A percentile compares a stretch with the other conserved stretches of the same genome.
Conservation (phyloP, 2,329 filamentous ascomycete genomes). For the Colletotrichum chrysophilum region DNA sequence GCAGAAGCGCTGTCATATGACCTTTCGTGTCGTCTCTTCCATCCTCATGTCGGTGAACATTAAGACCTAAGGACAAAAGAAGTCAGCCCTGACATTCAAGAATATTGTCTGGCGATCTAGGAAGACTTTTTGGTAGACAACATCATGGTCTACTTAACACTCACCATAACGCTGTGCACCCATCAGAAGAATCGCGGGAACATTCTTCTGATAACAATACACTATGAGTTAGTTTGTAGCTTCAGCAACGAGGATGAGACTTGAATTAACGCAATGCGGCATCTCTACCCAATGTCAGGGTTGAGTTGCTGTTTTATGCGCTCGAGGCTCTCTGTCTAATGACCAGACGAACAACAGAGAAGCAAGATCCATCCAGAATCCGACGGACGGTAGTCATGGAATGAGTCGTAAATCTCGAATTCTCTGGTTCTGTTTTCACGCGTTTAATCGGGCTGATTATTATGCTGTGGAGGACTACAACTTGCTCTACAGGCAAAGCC, state of each 20-base stretch:
- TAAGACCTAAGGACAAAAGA: fast-evolving
- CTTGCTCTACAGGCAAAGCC: no score
- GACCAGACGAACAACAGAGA: background rate
- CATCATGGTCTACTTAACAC: background rate
- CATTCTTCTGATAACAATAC: background rate
- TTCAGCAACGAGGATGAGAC: background rate
- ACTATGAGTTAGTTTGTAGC: background rate
- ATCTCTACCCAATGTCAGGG: fast-evolving
- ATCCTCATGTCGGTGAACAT: fast-evolving
- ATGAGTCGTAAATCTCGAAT: background rate
- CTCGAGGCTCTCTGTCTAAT: fast-evolving
- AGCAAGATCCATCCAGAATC: background rate
- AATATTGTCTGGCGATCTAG: background rate
- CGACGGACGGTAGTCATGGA: background rate
- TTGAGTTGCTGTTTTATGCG: background rate
- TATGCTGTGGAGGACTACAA: fast-evolving
- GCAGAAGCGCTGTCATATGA: fast-evolving
- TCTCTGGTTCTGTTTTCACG: fast-evolving
- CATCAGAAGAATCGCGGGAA: background rate
- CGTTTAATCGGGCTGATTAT: fast-evolving
- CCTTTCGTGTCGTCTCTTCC: background rate
- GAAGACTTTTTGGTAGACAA: fast-evolving
- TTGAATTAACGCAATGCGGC: background rate
- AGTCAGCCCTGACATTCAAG: no score
- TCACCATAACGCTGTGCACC: background rate